Evolutionary conservation across 345 rosid genomes (phyloP), one percentile per base, ranked within the genome.

Genomic region (Syzygium aromaticum): DNA sequence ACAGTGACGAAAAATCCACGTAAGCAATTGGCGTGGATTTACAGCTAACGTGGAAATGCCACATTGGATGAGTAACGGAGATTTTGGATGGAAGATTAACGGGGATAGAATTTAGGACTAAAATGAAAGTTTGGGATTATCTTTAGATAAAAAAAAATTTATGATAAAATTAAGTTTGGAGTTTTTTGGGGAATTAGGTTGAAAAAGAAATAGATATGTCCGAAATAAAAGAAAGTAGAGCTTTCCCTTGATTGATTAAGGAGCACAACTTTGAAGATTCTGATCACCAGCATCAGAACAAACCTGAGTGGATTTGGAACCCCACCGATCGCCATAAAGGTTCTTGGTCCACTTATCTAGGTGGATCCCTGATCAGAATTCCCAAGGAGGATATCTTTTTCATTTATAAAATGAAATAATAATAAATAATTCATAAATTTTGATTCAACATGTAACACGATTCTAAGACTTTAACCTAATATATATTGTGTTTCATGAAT

Each of bases 401-500:
- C 28, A 27, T 63, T 14, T n/a, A 2, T 2, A 61, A 43, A 43
- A 43, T 43, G 46, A 43, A 43, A 43, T 43, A 43, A 43, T 43
- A 1, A 43, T 43, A 43, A 43, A 43, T 43, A 5, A 43, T 43
- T 43, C 46, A 43, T 43, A 43, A 43, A 43, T 6, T 43, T 43
- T 43, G 7, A 5, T 6, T 6, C 1, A 43, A 43, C 6, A 7
- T 1, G 1, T 1, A 43, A 6, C 46, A 4, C 6, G 1, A 43
- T 43, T 43, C 0, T 43, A 43, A 43, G 46, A 43, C 46, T 43
- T 43, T 43, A 1, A 1, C 1, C 7, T 1, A 43, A 43, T 43
- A 5, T 43, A 43, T 43, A 43, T 5, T 43, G 7, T 43, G 46
- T 1, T 43, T 1, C 1, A 0, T 43, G 7, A 43, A 43, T 43